Evolutionary conservation across 2,329 filamentous ascomycete genomes (phyloP).

Genomic region (Gyromitra esculenta): DNA sequence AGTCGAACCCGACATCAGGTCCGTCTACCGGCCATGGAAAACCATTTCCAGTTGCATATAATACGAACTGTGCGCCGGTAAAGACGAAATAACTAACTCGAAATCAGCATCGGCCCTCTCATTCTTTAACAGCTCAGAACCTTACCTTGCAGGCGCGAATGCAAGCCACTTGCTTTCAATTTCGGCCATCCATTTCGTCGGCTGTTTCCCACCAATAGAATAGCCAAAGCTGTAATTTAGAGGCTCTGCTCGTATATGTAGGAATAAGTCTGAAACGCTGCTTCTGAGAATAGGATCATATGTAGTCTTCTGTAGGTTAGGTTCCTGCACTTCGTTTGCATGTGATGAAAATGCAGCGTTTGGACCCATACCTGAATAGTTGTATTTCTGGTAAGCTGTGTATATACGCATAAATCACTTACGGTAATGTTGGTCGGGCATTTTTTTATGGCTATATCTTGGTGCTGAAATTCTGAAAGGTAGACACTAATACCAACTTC

Average conservation of each 20-base stretch:
- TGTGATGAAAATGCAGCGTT: neutral
- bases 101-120: neutral
- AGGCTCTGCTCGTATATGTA: conserved; percentile 57
- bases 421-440: conserved; percentile 47
- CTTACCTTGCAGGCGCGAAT: conserved; percentile 50
- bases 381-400: conserved; percentile 46
- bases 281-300: conserved; percentile 31
- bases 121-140: neutral
- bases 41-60: conserved; percentile 55
- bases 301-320: conserved; percentile 5
- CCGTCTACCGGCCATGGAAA: conserved; percentile 54
- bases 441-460: conserved; percentile 58
- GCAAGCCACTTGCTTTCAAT: conserved; percentile 52
- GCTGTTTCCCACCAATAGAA: neutral
- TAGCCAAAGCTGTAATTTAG: conserved; percentile 57
- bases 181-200: conserved; percentile 40
- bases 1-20: conserved; percentile 50
- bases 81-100: conserved; percentile 52
- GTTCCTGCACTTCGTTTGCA: neutral
- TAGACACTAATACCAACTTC: conserved; percentile 58
- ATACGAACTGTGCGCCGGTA: conserved; percentile 51
- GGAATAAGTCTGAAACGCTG: conserved; percentile 25
- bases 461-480: conserved; percentile 57
- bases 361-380: conserved; percentile 30
- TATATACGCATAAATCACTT: conserved; percentile 52